Base-by-base conservation (phyloP, 2,329 filamentous ascomycete species). In the Epicoccum nigrum region DNA sequence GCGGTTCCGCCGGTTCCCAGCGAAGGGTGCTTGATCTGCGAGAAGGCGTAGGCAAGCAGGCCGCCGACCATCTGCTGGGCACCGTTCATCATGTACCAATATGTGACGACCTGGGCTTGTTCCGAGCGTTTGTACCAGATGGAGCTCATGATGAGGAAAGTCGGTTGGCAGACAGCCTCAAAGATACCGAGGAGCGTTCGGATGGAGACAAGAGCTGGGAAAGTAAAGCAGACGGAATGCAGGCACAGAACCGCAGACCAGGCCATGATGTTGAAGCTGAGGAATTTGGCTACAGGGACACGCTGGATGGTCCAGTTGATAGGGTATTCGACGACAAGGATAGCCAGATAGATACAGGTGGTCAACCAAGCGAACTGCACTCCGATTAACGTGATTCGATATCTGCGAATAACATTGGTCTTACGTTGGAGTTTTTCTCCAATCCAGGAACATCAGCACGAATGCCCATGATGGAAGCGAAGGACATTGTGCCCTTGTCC, bases 31-130 rank as follows among this genome's bases (percentile, higher is more conserved):
- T 54, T 55, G 44, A 67, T 67, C 6, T 58, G 54, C 11, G 65
- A 55, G 62, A 78, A 75, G 52, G 52, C 45, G 51, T 83, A 84
- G 0, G 86, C 86, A 0, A 90, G 76, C 0, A 90, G 79, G 5
- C 87, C 87, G 25, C 87, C 87, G 7, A 89, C 85, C 42, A 90
- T 86, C 64, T 89, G 87, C 65, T 90, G 87, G 1, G 79, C 80
- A 2, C 87, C 87, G 65, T 90, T 90, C 86, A 89, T 90, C 83
- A 88, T 88, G 54, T 78, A 84, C 86, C 87, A 90, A 69, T 85
- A 88, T 0, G 85, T 87, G 3, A 89, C 85, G 4, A 83, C 81
- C 0, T 81, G 70, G 0, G 86, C 81, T 64, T 90, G 87, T 60
- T 90, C 86, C 47, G 86, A 81, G 27, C 86, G 79, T 53, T 82